A percentile compares a stretch with the other conserved stretches of the same genome.
These are phyloP conservation scores for Anaeramoeba flamelloides DNA, from an alignment of 78 protist genomes.

Conservation along the genomic window DNA sequence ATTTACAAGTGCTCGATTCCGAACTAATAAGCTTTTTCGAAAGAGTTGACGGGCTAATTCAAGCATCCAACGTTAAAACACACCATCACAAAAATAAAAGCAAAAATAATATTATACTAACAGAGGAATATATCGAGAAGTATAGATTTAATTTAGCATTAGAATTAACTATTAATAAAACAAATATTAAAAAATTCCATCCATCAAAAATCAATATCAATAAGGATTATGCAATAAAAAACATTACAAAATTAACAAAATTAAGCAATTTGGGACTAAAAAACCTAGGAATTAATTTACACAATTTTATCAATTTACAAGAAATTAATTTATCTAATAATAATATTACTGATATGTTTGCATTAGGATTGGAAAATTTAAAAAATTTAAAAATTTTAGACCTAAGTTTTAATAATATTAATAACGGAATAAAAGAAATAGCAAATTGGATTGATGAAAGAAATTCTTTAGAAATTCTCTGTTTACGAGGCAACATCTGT, in stretches of 20 bases:
- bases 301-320: not conserved
- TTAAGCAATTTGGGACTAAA: too few relatives aligned
- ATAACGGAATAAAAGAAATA: not conserved
- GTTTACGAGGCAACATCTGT: not conserved
- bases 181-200: too few relatives aligned
- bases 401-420: not conserved
- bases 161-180: too few relatives aligned
- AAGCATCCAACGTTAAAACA: too few relatives aligned
- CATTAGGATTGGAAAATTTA: not conserved
- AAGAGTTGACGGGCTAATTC: not conserved
- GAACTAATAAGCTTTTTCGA: not conserved
- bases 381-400: not conserved
- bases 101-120: too few relatives aligned
- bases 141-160: too few relatives aligned
- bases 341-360: not conserved
- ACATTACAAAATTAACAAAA: too few relatives aligned
- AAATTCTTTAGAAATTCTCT: not conserved
- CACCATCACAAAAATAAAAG: too few relatives aligned
- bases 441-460: not conserved
- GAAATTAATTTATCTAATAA: not conserved
- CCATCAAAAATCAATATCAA: too few relatives aligned
- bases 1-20: not conserved
- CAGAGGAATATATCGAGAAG: too few relatives aligned
- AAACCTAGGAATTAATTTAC: too few relatives aligned
- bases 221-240: too few relatives aligned